Evolutionary conservation across 2,329 filamentous ascomycete species (phyloP), one percentile per base, ranked within the genome.

Genomic region (Phyllachora maydis): DNA sequence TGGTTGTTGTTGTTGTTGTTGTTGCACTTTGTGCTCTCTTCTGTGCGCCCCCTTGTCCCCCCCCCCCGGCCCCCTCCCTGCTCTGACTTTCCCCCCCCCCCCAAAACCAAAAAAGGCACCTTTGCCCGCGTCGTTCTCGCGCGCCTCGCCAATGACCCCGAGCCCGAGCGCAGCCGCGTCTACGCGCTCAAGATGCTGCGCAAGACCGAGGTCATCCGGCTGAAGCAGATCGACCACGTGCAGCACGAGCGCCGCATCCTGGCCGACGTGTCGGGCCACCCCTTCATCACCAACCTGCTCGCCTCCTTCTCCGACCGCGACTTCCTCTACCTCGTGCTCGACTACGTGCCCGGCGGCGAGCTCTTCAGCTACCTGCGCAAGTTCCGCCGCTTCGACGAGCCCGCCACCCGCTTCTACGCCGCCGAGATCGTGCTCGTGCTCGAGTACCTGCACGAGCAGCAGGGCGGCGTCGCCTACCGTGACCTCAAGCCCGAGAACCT

Each of bases 171-270:
- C 30, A 56, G 60, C 39, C 63, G 68, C 35, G 73, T 83, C n/a
- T 83, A 72, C 46, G 76, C 76, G 21, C 59, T 85, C 38, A 85
- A 85, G 57, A 79, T 82, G 26, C 48, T 85, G 33, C 67, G 75
- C 31, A 73, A 73, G 41, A 58, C 65, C 26, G 61, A 72, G 38
- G 72, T 88, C 21, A 74, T 88, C 43, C 72, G 72, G 32, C 61
- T 85, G 28, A 85, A 85, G 55, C 78, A 88, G 42, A 71, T 85
- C 35, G 77, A 85, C 48, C 78, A 88, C 46, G 77, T 85, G 26
- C 72, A 75, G 30, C 77, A 83, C 47, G 78, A 88, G 55, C 72
- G 77, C 36, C 65, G 69, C 31, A 72, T 85, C 35, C 65, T 88
- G 24, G 65, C 68, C 38, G 70, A 77, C 32, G 73, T 85, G 22